Conservation (phyloP, 2,329 filamentous ascomycete genomes). For the Remersonia thermophila region DNA sequence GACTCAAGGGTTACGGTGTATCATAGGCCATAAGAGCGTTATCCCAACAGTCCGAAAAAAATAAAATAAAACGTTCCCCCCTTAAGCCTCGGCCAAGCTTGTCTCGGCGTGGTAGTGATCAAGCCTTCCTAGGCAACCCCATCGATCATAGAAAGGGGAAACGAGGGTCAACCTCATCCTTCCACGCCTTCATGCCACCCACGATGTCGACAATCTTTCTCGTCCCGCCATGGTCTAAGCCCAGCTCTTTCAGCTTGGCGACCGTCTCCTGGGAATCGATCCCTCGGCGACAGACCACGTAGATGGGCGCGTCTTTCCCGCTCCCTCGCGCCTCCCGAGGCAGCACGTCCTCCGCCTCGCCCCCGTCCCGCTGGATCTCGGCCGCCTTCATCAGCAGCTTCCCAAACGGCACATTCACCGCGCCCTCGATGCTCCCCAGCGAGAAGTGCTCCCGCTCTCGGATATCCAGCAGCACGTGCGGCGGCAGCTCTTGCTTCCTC, state of each 20-base stretch:
- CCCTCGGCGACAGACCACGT: slow-evolving; percentile 60
- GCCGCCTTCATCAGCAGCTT: slow-evolving; percentile 18
- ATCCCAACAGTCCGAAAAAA: no score
- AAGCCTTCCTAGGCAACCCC: no score
- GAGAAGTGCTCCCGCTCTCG: slow-evolving; percentile 75
- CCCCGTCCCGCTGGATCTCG: slow-evolving; percentile 8
- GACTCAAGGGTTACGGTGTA: no score
- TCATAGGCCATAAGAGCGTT: no score
- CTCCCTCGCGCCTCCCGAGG: slow-evolving; percentile 24
- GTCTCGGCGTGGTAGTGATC: no score
- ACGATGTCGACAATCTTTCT: slow-evolving; percentile 57
- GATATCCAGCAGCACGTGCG: slow-evolving; percentile 64
- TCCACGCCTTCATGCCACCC: slow-evolving; percentile 65
- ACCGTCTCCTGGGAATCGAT: slow-evolving; percentile 68
- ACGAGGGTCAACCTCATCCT: slow-evolving; percentile 47
- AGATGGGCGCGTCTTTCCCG: slow-evolving; percentile 41
- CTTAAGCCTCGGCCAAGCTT: no score
- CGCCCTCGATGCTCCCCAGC: slow-evolving; percentile 62
- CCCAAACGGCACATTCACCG: slow-evolving; percentile 55
- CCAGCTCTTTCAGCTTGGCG: slow-evolving; percentile 50
- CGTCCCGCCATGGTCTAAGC: slow-evolving; percentile 36
- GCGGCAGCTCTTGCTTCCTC: slow-evolving; percentile 8
- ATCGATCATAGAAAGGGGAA: slow-evolving; percentile 37
- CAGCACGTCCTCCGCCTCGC: slow-evolving; percentile 2
- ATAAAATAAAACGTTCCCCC: no score